A percentile compares a stretch with the other conserved stretches of the same genome.
phyloP scores from a whole-genome alignment of 2,329 filamentous ascomycete genomes.

The Pseudogymnoascus sp. region DNA sequence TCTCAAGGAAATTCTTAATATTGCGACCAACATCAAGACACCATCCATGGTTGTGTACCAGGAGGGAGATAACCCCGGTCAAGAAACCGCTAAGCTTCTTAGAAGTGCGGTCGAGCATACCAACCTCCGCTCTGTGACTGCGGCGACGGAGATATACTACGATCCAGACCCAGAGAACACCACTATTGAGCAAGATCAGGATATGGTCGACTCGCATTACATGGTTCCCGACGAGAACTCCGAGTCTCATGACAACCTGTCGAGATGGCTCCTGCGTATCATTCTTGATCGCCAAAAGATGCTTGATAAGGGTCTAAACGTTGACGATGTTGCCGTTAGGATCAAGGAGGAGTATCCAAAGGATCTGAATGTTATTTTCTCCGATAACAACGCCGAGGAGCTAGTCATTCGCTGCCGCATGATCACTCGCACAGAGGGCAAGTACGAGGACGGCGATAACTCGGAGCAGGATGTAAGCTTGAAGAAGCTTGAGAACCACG shows the following conservation, averaged over 20 bases:
- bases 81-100: constrained; percentile 75
- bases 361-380: constrained; percentile 89
- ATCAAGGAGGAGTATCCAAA: constrained; percentile 84
- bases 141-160: constrained; percentile 93
- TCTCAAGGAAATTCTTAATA: constrained; percentile 98
- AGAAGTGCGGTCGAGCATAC: constrained; percentile 92
- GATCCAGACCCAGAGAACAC: constrained; percentile 84
- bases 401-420: constrained; percentile 90
- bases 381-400: constrained; percentile 94
- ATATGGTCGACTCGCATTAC: constrained; percentile 96
- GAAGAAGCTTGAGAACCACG: constrained; percentile 83
- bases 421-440: constrained; percentile 59
- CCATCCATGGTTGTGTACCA: constrained; percentile 94
- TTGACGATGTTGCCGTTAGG: constrained; percentile 80
- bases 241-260: constrained; percentile 62
- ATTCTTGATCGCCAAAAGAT: constrained; percentile 89
- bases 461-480: constrained; percentile 87
- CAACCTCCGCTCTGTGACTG: constrained; percentile 81
- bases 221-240: constrained; percentile 75
- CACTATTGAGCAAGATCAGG: constrained; percentile 75
- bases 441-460: constrained; percentile 59
- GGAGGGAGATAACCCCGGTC: constrained; percentile 52
- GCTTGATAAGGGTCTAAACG: constrained; percentile 85
- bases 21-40: constrained; percentile 97
- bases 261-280: constrained; percentile 90